Evolutionary conservation across 164 flowering plant genomes (phyloP), one percentile per base, ranked within the genome.

Genomic region (Berberis thunbergii): DNA sequence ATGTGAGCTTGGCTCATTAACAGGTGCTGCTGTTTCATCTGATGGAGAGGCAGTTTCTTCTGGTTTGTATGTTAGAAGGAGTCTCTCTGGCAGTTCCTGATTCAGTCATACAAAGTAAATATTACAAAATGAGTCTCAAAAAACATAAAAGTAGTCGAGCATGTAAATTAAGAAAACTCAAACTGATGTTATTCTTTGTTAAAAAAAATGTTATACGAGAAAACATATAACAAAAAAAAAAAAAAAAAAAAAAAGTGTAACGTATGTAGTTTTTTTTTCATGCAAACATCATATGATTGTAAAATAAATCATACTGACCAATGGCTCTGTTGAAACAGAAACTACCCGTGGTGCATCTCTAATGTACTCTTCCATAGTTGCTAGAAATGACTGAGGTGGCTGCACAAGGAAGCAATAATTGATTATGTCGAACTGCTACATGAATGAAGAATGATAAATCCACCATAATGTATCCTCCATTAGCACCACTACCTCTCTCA

Each of bases 341-440:
- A 95, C 99, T 79, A 85, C 67, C 38, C 96, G 77, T 26, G 99
- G 99, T 57, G 99, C 99, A 73, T 95, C 99, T 72, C 78, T 84
- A 57, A 95, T 91, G 70, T 95, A 95, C 78, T 95, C 99, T 71
- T 95, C 99, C 99, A 95, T 95, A 61, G 99, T 95, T 40, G 75
- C 80, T 66, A 95, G 90, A 73, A 95, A 95, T 4, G 96, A 83
- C 66, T 91, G 97, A 69, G 97, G 99, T 69, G 99, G 97, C 99
- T 95, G 84, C 43, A 77, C 61, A 75, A 59, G 58, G 68, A 60
- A 49, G 49, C 3, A 43, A 62, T 13, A 48, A 52, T 4, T 52
- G 1, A 52, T 11, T 52, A 52, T 52, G n/a, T 10, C 1, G n/a
- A 52, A 52, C 54, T 6, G 54, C n/a, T 26, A 52, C 10, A 2